A percentile compares a stretch with the other conserved stretches of the same genome.
phyloP scores from a whole-genome alignment of 2,329 filamentous ascomycete species.

The Coleophoma cylindrospora region DNA sequence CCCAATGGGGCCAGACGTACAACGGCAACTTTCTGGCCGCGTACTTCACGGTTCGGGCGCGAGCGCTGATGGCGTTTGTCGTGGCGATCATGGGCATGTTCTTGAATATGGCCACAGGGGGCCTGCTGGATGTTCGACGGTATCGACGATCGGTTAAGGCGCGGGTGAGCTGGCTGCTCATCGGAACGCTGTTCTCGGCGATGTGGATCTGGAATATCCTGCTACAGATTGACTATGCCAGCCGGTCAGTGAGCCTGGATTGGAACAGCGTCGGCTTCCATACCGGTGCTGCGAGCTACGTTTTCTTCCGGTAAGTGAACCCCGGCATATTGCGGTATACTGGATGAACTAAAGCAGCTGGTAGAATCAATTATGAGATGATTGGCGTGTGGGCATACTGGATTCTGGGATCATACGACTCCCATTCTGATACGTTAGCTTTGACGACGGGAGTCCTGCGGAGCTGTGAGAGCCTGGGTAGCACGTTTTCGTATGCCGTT shows the following conservation, averaged over 20 bases:
- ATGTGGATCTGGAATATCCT: constrained; percentile 41
- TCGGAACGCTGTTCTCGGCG: constrained; percentile 54
- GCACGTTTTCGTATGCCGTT: constrained; percentile 34
- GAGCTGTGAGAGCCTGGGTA: constrained; percentile 42
- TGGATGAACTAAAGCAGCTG: background rate
- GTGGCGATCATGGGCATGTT: constrained; percentile 61
- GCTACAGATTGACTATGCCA: constrained; percentile 38
- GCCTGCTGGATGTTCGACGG: constrained; percentile 2
- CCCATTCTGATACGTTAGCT: constrained; percentile 26
- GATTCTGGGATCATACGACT: background rate
- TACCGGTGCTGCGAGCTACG: constrained; percentile 47
- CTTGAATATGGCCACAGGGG: constrained; percentile 57
- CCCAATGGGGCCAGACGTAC: constrained; percentile 48
- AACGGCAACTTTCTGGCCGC: constrained; percentile 48
- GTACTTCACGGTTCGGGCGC: constrained; percentile 64
- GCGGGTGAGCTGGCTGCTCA: constrained; percentile 50
- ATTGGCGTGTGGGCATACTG: background rate
- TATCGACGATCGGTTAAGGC: constrained; percentile 23
- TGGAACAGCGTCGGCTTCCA: constrained; percentile 60
- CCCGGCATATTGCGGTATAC: background rate
- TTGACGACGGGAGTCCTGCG: constrained; percentile 40
- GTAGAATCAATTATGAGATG: background rate
- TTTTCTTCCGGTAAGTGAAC: background rate
- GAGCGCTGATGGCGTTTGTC: constrained; percentile 64
- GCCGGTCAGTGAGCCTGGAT: constrained; percentile 43